Base-by-base conservation (phyloP, 352 stramenopile genomes). In the Phytophthora pluvialis region DNA sequence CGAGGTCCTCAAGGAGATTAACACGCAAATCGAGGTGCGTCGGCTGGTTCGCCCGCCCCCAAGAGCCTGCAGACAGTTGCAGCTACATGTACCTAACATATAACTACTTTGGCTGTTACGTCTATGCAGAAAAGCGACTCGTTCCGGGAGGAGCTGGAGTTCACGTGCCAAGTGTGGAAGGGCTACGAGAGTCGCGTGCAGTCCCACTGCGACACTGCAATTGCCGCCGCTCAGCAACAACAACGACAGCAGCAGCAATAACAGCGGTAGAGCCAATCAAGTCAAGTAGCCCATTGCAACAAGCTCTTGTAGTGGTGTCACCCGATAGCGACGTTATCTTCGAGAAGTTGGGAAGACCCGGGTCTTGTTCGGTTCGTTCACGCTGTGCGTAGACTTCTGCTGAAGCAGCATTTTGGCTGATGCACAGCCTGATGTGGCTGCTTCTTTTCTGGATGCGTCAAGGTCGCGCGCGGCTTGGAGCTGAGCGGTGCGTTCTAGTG, bases 1-100 rank as follows among this genome's bases (percentile, higher is more conserved):
- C 51, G 84, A 95, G 33, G 84, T 95, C 3, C 47, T 95, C 28
- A 92, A 91, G 62, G 86, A 95, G 42, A 93, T 95, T 53, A 95
- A 95, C 71, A 74, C 68, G 1, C 83, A 93, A 75, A 87, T 95
- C 25, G 86, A 93, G 84, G 86, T 93, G 33, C 21, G 58, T 61
- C 10, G 5, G 28, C 46, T 21, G 21, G 21, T 21, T 21, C 21
- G 21, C 21, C 21, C 21, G 21, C 21, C 21, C 21, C 21, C 21
- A 21, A 21, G 21, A 21, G 21, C 21, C 21, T 21, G 21, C 21
- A 2, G 21, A 21, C 21, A 21, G n/a, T n/a, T n/a, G n/a, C n/a
- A n/a, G 21, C 21, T 21, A 21, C 21, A 21, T 21, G 21, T 21
- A 21, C 21, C 21, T 21, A 21, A 21, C 21, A 21, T 1, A 21